Evolutionary conservation across 345 rosid genomes (phyloP).

Genomic region (Arabis alpina): DNA sequence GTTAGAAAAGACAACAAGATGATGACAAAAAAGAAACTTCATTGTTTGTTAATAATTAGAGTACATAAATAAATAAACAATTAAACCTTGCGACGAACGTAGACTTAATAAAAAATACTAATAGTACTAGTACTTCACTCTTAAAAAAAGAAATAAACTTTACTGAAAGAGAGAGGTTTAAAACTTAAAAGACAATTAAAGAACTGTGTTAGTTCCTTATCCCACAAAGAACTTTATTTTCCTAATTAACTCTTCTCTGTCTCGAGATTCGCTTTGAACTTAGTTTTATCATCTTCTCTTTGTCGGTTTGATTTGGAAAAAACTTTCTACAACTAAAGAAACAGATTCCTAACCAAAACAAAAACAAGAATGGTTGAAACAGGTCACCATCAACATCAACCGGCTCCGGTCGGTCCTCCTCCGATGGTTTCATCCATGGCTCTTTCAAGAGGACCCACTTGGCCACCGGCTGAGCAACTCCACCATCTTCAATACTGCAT

Average conservation of each 20-base stretch:
- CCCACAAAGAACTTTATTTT: constrained; percentile 24
- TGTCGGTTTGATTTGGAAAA: constrained; percentile 46
- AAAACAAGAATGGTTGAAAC: constrained; percentile 71
- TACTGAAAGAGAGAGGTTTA: not conserved
- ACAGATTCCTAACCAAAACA: constrained; percentile 34
- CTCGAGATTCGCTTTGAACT: constrained; percentile 48
- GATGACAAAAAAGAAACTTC: no score
- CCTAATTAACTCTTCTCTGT: constrained; percentile 9
- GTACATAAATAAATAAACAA: no score
- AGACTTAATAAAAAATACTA: no score
- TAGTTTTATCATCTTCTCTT: constrained; percentile 36
- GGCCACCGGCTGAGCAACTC: constrained; percentile 91
- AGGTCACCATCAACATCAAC: constrained; percentile 53
- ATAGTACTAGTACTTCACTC: no score
- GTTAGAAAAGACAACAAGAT: no score
- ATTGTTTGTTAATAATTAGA: no score
- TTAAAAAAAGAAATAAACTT: not conserved
- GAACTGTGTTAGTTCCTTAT: constrained; percentile 3
- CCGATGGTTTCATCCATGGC: constrained; percentile 55
- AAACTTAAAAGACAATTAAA: not conserved
- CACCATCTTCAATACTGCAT: constrained; percentile 92
- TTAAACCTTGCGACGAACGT: no score
- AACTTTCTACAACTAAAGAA: constrained; percentile 33
- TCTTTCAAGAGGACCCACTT: constrained; percentile 57
- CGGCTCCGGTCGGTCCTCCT: constrained; percentile 46